Conservation (phyloP, 2,329 filamentous ascomycete species). For the Cladophialophora psammophila region DNA sequence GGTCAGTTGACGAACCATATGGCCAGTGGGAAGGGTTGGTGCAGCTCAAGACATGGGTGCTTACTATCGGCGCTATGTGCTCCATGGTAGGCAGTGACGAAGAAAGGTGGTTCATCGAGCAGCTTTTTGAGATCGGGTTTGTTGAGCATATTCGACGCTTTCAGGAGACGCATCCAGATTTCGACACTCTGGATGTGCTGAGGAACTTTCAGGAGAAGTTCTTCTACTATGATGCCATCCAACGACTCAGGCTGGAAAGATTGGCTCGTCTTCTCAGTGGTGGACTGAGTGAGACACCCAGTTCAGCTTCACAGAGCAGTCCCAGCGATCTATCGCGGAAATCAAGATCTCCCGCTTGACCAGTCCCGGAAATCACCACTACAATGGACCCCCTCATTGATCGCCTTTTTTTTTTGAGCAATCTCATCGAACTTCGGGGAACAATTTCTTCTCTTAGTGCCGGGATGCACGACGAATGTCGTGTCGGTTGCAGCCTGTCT, state of each 20-base stretch:
- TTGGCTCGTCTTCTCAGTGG: constrained; percentile 25
- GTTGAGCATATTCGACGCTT: constrained; percentile 24
- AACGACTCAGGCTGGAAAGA: constrained; percentile 30
- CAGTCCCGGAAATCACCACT: not conserved
- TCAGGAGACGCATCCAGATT: constrained; percentile 22
- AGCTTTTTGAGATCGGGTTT: constrained; percentile 32
- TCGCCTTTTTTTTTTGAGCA: not conserved
- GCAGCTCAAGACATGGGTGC: constrained; percentile 36
- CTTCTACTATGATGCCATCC: constrained; percentile 37
- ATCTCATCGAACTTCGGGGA: not conserved
- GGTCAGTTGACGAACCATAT: constrained; percentile 17
- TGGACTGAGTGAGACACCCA: constrained; percentile 13
- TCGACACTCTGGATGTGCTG: constrained; percentile 30
- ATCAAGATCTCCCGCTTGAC: constrained; percentile 20
- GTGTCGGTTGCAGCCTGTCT: not conserved
- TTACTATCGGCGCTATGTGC: constrained; percentile 35
- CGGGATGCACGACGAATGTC: not conserved
- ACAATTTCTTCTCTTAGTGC: too few species aligned
- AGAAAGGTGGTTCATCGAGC: constrained; percentile 34
- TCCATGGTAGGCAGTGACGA: constrained; percentile 28
- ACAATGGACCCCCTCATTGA: not conserved
- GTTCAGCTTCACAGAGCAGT: constrained; percentile 22
- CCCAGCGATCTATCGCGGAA: constrained; percentile 16
- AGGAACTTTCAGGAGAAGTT: constrained; percentile 35
- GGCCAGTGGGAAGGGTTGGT: constrained; percentile 26